Evolutionary conservation across 805 yeast genomes (phyloP).

Genomic region (Candida bentonensis): DNA sequence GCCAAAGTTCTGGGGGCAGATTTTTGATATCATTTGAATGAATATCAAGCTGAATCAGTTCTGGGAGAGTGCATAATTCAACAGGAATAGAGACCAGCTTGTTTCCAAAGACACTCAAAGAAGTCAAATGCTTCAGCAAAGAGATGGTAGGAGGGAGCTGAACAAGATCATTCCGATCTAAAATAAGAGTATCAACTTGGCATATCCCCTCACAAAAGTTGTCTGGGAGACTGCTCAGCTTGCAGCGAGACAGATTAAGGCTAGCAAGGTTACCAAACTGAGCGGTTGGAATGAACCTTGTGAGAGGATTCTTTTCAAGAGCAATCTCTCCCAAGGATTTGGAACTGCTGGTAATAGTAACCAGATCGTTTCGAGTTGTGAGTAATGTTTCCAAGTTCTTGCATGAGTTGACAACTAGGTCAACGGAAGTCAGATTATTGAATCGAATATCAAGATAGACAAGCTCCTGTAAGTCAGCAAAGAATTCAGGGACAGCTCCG

Average conservation of each 20-base stretch:
- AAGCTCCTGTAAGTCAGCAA: slow-evolving; percentile 40
- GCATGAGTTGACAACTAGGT: slow-evolving; percentile 13
- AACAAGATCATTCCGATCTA: slow-evolving; percentile 74
- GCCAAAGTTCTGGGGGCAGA: slow-evolving; percentile 57
- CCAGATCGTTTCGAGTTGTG: slow-evolving; percentile 1
- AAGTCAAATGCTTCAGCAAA: slow-evolving; percentile 40
- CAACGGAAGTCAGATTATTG: slow-evolving; percentile 37
- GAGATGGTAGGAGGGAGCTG: slow-evolving; percentile 60
- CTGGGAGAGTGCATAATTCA: slow-evolving; percentile 43
- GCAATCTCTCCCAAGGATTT: slow-evolving; percentile 53
- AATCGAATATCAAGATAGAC: slow-evolving; percentile 66
- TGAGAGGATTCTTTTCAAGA: slow-evolving; percentile 73
- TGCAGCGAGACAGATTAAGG: slow-evolving; percentile 70
- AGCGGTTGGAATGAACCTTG: slow-evolving; percentile 43
- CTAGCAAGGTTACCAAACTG: slow-evolving; percentile 48
- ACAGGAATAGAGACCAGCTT: slow-evolving; percentile 59
- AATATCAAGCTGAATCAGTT: slow-evolving; percentile 55
- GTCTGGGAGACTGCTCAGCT: slow-evolving; percentile 57
- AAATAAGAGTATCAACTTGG: slow-evolving; percentile 52
- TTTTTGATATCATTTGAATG: slow-evolving; percentile 72
- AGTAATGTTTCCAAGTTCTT: slow-evolving; percentile 14
- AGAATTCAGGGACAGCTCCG: slow-evolving; percentile 36
- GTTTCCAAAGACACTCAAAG: slow-evolving; percentile 60
- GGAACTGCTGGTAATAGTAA: slow-evolving; percentile 18
- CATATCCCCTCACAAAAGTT: slow-evolving; percentile 48